Evolutionary conservation across 2,329 filamentous ascomycete species (phyloP).

Genomic region (Tolypocladium album): DNA sequence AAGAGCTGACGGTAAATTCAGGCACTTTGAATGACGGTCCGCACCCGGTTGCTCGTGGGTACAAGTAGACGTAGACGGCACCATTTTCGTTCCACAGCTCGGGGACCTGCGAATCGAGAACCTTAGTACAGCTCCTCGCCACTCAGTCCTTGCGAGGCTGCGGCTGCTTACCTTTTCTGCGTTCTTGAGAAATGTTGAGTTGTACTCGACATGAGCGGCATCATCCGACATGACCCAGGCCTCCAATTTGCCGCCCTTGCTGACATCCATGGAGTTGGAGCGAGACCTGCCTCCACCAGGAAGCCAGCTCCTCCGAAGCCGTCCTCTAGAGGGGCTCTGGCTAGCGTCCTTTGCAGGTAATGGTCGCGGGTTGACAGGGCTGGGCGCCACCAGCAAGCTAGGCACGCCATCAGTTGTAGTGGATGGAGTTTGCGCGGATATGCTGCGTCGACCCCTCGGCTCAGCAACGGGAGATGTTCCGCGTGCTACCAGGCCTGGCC

Average conservation of each 20-base stretch:
- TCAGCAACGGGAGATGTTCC: slow-evolving; percentile 23
- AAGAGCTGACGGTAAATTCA: slow-evolving; percentile 41
- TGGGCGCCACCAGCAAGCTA: slow-evolving; percentile 18
- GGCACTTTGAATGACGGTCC: slow-evolving; percentile 52
- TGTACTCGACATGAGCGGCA: slow-evolving; percentile 42
- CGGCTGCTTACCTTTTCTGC: slow-evolving; percentile 39
- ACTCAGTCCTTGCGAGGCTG: neutral
- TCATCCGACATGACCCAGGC: slow-evolving; percentile 48
- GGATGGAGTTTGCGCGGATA: slow-evolving; percentile 33
- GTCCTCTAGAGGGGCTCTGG: slow-evolving; percentile 34
- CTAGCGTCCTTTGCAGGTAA: slow-evolving; percentile 19
- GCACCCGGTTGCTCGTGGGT: slow-evolving; percentile 34
- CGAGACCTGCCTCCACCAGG: slow-evolving; percentile 37
- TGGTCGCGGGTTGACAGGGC: slow-evolving; percentile 18
- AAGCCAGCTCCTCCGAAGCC: slow-evolving; percentile 43
- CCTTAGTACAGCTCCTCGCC: slow-evolving; percentile 1
- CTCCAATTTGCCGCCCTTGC: slow-evolving; percentile 10
- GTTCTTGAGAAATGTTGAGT: slow-evolving; percentile 36
- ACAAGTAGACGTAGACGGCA: slow-evolving; percentile 46
- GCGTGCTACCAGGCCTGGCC: slow-evolving; percentile 13
- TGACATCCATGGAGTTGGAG: slow-evolving; percentile 33
- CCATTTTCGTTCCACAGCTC: slow-evolving; percentile 56
- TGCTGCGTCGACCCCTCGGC: slow-evolving; percentile 30
- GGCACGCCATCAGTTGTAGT: slow-evolving; percentile 13
- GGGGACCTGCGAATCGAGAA: slow-evolving; percentile 35